Evolutionary conservation across 2,329 filamentous ascomycete species (phyloP), one percentile per base, ranked within the genome.

Genomic region (Teratosphaeria pseudoeucalypti): DNA sequence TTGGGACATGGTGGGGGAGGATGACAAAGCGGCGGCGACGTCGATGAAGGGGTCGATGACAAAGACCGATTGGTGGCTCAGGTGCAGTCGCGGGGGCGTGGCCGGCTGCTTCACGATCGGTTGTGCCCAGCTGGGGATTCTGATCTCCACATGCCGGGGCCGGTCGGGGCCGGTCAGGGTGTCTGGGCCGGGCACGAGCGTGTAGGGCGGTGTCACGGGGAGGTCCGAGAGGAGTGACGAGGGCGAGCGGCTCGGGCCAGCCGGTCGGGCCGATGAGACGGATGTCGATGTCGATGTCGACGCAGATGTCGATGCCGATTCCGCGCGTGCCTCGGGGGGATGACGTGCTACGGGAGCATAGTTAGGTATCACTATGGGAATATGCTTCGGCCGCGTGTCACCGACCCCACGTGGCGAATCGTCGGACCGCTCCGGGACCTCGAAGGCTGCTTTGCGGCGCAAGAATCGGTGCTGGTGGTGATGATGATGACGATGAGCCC

Each of bases 91-190:
- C 54, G 72, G 67, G 39, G 73, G 70, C 55, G 70, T 71, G 14
- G 71, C 66, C 60, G 73, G 67, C 57, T 74, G 69, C 67, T 68
- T 70, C 59, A 74, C 68, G 62, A 74, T 67, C 65, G 76, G 75
- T 70, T 73, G 67, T 57, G 74, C 76, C 73, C 73, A 78, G 58
- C 73, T 66, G 52, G 77, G 75, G 63, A 79, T 78, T 61, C 77
- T 68, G 66, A 79, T 78, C 71, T 78, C 76, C 60, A 79, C 77
- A 79, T 79, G 76, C 72, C 77, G 72, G 52, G 69, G 64, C 54
- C 14, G 7, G 29, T 47, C 26, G 19, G 52, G n/a, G 23, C 27
- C 52, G 55, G n/a, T 16, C 19, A 27, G 53, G 23, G 39, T 59
- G 34, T 16, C 59, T 6, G 27, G 52, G 27, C 2, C 26, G 16